Conservation (phyloP, 169 alveolate species). For the Plasmodium yoelii region DNA sequence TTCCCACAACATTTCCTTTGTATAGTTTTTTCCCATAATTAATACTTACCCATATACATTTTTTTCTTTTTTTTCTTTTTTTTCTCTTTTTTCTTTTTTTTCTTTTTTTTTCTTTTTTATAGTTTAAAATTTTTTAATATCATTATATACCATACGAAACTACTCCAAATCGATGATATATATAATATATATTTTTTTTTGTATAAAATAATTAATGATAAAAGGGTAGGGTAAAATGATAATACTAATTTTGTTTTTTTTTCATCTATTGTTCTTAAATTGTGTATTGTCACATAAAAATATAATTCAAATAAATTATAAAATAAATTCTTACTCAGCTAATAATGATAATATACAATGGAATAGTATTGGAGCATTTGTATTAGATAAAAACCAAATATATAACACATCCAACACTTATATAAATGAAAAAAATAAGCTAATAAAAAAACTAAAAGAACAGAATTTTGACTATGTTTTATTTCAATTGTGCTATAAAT, state of each 20-base stretch:
- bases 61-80: neutral
- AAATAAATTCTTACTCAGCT: slow-evolving; percentile 18
- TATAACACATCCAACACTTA: slow-evolving; percentile 36
- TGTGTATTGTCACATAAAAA: slow-evolving; percentile 15
- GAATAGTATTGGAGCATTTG: slow-evolving; percentile 25
- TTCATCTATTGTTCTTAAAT: slow-evolving; percentile 1
- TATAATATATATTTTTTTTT: neutral
- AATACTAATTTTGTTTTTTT: neutral
- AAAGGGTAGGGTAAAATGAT: neutral
- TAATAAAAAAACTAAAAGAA: slow-evolving; percentile 13
- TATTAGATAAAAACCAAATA: slow-evolving; percentile 31
- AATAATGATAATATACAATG: slow-evolving; percentile 16
- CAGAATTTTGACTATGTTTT: slow-evolving; percentile 35
- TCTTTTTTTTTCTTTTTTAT: neutral
- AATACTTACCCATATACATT: neutral
- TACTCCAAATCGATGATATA: too few relatives aligned
- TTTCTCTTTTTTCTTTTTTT: too few relatives aligned
- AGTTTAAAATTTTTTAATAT: neutral
- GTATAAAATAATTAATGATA: too few relatives aligned
- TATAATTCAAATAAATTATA: slow-evolving; percentile 23
- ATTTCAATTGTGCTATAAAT: slow-evolving; percentile 45
- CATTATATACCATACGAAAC: too few relatives aligned
- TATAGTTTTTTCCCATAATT: neutral
- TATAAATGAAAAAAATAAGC: slow-evolving; percentile 42
- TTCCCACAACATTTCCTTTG: neutral